Conservation (phyloP, 345 rosid genomes). For the Boechera divaricarpa region DNA sequence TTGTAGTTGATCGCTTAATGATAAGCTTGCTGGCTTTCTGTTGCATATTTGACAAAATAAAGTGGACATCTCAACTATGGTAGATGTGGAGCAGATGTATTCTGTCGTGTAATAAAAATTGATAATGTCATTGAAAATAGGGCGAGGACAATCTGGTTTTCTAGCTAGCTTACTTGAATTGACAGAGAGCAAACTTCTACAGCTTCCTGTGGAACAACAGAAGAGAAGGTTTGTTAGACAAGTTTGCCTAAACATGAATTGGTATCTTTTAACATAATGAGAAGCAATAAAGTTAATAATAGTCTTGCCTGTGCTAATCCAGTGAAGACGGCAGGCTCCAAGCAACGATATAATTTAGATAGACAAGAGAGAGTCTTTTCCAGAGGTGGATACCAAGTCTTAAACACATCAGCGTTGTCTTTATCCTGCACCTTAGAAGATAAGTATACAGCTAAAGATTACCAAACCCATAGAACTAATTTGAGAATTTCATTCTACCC, state of each 20-base stretch:
- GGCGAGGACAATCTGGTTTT: slow-evolving; percentile 20
- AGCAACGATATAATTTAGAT: slow-evolving; percentile 84
- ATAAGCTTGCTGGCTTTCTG: slow-evolving; percentile 95
- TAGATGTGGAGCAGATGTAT: slow-evolving; percentile 6
- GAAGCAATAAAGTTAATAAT: slow-evolving; percentile 21
- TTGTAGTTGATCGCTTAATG: slow-evolving; percentile 73
- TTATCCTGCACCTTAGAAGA: slow-evolving; percentile 56
- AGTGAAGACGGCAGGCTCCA: slow-evolving; percentile 88
- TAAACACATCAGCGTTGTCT: slow-evolving; percentile 67
- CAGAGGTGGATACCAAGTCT: slow-evolving; percentile 93
- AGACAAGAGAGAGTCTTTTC: slow-evolving; percentile 95
- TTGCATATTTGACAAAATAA: slow-evolving; percentile 33
- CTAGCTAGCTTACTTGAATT: slow-evolving; percentile 73
- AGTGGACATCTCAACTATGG: slow-evolving; percentile 24
- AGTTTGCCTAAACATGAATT: slow-evolving; percentile 33
- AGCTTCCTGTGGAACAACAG: slow-evolving; percentile 76
- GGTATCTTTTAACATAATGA: slow-evolving; percentile 25
- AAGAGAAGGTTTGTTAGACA: slow-evolving; percentile 35
- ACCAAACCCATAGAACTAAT: slow-evolving; percentile 11
- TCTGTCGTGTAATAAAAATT: neutral
- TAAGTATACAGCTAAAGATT: slow-evolving; percentile 29
- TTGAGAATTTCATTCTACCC: slow-evolving; percentile 28
- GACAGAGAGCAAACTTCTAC: slow-evolving; percentile 91
- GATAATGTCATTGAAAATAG: slow-evolving; percentile 19
- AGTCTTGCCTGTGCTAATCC: slow-evolving; percentile 91